Percentiles rank a stretch among this genome's conserved stretches.
phyloP scores from a whole-genome alignment of 2,329 filamentous ascomycete species.

The Plenodomus biglobosus region DNA sequence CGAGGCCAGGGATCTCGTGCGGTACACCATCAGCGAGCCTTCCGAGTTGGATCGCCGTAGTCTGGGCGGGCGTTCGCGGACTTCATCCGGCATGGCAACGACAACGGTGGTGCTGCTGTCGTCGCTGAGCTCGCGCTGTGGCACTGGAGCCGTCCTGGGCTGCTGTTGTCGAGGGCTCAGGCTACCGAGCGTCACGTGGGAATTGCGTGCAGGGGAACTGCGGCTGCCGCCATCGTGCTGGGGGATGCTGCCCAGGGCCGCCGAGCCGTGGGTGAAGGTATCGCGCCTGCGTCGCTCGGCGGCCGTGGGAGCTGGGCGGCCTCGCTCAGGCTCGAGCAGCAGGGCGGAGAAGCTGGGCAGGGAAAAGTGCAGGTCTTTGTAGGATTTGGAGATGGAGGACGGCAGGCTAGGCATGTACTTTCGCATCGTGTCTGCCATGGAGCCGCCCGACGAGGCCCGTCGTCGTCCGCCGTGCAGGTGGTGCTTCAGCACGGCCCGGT shows the following conservation, averaged over 20 bases:
- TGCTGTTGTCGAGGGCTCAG: conserved; percentile 18
- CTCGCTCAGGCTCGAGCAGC: conserved; percentile 26
- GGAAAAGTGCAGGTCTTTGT: conserved; percentile 41
- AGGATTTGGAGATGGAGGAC: conserved; percentile 38
- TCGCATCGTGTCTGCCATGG: conserved; percentile 37
- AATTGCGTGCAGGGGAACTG: conserved; percentile 8
- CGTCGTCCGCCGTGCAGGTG: conserved; percentile 41
- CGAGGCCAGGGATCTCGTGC: conserved; percentile 74
- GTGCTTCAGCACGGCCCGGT: conserved; percentile 43
- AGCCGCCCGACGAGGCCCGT: conserved; percentile 45
- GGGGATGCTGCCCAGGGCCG: conserved; percentile 9
- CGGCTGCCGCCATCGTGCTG: conserved; percentile 26
- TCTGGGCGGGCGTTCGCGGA: conserved; percentile 23
- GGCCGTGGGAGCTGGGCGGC: conserved; percentile 11
- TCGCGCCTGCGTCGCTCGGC: conserved; percentile 18
- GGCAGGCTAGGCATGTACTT: conserved; percentile 44
- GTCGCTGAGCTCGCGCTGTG: conserved; percentile 20
- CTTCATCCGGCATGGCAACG: conserved; percentile 6
- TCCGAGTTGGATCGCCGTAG: conserved; percentile 70
- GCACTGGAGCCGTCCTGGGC: conserved; percentile 15
- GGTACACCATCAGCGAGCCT: conserved; percentile 72
- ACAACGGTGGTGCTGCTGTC: conserved; percentile 22
- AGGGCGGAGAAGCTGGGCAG: conserved; percentile 37
- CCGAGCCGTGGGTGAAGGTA: conserved; percentile 13
- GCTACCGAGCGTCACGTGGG: conserved; percentile 3